Base-by-base conservation (phyloP, 148 eudicot species). In the Cornus suecica region DNA sequence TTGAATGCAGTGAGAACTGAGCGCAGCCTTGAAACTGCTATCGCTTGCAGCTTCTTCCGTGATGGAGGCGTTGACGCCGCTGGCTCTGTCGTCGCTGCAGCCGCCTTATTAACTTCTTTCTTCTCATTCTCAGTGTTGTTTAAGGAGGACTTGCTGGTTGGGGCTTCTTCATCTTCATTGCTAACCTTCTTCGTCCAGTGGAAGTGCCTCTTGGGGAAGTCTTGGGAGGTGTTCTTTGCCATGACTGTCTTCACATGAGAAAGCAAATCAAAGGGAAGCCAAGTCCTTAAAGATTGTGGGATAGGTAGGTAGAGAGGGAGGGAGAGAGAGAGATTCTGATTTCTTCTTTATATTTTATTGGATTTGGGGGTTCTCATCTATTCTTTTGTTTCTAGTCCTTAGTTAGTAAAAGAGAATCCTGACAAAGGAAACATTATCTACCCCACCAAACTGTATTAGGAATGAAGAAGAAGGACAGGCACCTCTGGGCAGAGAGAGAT, bases 161-260 rank as follows among this genome's bases (percentile, higher is more conserved):
- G 25, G 26, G 60, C 25, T 48, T 75, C 80, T 72, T 81, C 77
- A 45, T 69, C 84, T 61, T 81, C 84, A 22, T 71, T 64, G 3
- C 77, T 54, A 14, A 77, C 80, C 65, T 77, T 81, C 24, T 58
- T 73, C 52, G 77, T 77, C 84, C 80, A 77, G 68, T 77, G 80
- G 80, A 81, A 81, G 75, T 77, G 77, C 66, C 74, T 81, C 74
- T 75, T 74, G 32, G 74, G 74, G 74, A 73, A 41, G 42, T 74
- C 78, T 65, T 74, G 74, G 24, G 24, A 37, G 14, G 75, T 28
- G 58, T 34, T 70, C 63, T 76, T 76, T 26, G 76, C 79, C 83
- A 58, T 65, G 71, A 64, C 65, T 76, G 76, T 72, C 74, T 58
- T 83, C 74, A 69, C 81, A 51, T 77, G 51, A 51, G 74, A 32